phyloP scores from a whole-genome alignment of 441 rosid genomes.

The Breynia disticha region DNA sequence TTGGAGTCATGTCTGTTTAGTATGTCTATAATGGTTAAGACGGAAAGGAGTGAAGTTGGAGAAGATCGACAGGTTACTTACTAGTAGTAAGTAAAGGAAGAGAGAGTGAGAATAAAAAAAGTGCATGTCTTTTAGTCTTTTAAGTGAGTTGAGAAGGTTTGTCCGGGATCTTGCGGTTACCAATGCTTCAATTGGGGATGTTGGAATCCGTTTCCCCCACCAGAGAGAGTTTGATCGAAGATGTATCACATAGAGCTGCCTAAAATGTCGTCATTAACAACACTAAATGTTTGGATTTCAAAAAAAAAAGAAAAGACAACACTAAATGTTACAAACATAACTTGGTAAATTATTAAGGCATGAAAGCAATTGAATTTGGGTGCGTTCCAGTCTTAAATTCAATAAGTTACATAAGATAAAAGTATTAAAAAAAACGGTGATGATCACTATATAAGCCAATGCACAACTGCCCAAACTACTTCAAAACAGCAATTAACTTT shows the following conservation, averaged over 20 bases:
- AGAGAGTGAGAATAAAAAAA: constrained; percentile 1
- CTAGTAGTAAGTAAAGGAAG: not conserved
- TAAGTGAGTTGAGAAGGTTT: constrained; percentile 4
- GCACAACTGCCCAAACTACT: constrained; percentile 19
- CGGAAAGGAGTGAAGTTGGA: constrained; percentile 1
- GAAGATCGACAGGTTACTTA: not conserved
- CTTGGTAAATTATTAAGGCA: too few relatives aligned
- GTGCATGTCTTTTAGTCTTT: not conserved
- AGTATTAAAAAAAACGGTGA: not conserved
- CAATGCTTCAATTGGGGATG: constrained; percentile 5
- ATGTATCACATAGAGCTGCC: not conserved
- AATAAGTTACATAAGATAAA: too few relatives aligned
- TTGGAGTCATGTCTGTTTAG: not conserved
- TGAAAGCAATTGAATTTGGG: too few relatives aligned
- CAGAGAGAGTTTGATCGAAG: not conserved
- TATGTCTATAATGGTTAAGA: not conserved
- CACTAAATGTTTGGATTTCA: too few relatives aligned
- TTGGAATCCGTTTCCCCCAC: constrained; percentile 3
- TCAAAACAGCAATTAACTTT: constrained; percentile 10
- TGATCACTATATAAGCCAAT: constrained; percentile 5
- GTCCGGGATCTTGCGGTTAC: constrained; percentile 11
- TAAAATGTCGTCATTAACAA: too few relatives aligned
- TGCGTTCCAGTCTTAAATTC: too few relatives aligned
- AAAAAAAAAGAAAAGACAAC: too few relatives aligned
- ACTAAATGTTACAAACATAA: too few relatives aligned